These are phyloP conservation scores for Ganoderma leucocontextum DNA, from an alignment of 1,284 basidiomycete genomes.

Conservation along the genomic window DNA sequence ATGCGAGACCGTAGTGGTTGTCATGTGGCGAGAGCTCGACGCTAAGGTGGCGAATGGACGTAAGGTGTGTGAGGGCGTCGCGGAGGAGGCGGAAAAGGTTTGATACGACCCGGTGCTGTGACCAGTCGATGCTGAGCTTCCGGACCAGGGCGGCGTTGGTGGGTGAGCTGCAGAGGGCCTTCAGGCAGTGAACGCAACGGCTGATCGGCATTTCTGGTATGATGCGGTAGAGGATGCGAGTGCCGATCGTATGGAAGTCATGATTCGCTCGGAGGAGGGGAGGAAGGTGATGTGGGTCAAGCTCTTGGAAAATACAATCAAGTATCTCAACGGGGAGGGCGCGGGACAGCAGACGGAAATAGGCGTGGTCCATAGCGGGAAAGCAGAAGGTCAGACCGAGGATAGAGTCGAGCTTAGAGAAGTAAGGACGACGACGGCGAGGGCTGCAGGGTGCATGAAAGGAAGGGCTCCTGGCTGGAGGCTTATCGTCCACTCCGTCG, in stretches of 20 bases:
- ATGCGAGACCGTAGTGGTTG: conserved; percentile 48
- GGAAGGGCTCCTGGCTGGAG: background rate
- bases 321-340: conserved; percentile 60
- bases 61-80: conserved; percentile 50
- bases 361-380: conserved; percentile 2
- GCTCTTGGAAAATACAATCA: conserved; percentile 50
- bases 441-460: background rate
- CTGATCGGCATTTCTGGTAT: conserved; percentile 47
- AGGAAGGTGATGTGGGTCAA: conserved; percentile 42
- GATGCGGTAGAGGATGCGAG: conserved; percentile 55
- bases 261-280: conserved; percentile 44
- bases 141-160: conserved; percentile 51
- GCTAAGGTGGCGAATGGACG: conserved; percentile 50
- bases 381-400: background rate
- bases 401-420: background rate
- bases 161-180: conserved; percentile 47
- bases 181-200: conserved; percentile 48
- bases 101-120: conserved; percentile 41
- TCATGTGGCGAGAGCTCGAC: conserved; percentile 56
- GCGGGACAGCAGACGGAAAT: conserved; percentile 27
- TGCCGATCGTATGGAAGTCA: conserved; percentile 49
- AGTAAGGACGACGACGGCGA: background rate
- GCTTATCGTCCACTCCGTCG: conserved; percentile 6
- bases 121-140: conserved; percentile 52
- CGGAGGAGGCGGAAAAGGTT: conserved; percentile 59